Conservation (phyloP, 768 basidiomycete genomes). For the Trametes coccinea region DNA sequence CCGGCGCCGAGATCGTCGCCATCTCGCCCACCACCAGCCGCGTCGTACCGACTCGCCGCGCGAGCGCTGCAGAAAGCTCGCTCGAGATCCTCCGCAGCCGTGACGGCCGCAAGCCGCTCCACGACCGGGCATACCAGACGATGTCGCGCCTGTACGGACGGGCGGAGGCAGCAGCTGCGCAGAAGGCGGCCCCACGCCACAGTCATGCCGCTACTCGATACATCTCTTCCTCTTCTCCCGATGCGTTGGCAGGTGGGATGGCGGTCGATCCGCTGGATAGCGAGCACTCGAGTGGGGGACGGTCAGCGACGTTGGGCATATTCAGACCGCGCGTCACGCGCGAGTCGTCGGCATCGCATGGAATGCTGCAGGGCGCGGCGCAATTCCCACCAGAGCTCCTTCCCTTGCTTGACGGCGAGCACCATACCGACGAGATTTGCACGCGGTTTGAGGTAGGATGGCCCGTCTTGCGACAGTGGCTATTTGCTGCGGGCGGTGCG, state of each 20-base stretch:
- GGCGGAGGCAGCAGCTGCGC: slow-evolving; percentile 5
- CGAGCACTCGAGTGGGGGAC: slow-evolving; percentile 30
- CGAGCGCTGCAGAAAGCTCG: slow-evolving; percentile 69
- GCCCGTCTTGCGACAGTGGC: slow-evolving; percentile 77
- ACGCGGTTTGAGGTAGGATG: slow-evolving; percentile 81
- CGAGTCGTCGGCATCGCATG: slow-evolving; percentile 56
- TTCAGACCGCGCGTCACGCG: slow-evolving; percentile 52
- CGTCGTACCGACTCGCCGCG: slow-evolving; percentile 36
- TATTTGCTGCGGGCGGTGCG: slow-evolving; percentile 58
- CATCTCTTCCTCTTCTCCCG: slow-evolving; percentile 12
- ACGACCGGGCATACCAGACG: slow-evolving; percentile 26
- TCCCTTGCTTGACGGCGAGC: slow-evolving; percentile 78
- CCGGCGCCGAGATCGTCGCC: slow-evolving; percentile 32
- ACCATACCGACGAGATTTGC: slow-evolving; percentile 90
- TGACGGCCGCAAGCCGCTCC: slow-evolving; percentile 34
- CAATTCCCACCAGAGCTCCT: slow-evolving; percentile 59
- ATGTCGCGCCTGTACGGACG: slow-evolving; percentile 19
- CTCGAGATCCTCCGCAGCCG: slow-evolving; percentile 61
- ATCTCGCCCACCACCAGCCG: slow-evolving; percentile 18
- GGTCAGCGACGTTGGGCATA: slow-evolving; percentile 29
- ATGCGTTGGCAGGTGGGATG: not conserved
- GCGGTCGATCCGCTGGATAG: slow-evolving; percentile 24
- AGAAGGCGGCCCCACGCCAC: not conserved
- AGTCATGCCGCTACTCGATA: slow-evolving; percentile 5
- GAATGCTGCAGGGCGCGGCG: slow-evolving; percentile 24